These are phyloP conservation scores for Vicia faba DNA, from an alignment of 306 rosid genomes.

Conservation along the genomic window DNA sequence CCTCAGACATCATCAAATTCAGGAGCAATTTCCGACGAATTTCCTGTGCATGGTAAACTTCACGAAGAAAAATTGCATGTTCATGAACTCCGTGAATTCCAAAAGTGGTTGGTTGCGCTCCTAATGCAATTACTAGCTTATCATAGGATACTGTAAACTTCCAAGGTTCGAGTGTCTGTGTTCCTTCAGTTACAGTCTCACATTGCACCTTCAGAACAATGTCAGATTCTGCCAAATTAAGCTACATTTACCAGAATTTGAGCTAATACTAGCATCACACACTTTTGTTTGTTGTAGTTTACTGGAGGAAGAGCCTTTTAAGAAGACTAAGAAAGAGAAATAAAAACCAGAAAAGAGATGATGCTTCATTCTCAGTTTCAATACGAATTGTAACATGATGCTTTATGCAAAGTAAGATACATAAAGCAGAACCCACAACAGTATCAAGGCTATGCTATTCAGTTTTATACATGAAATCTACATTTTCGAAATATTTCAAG, in stretches of 20 bases:
- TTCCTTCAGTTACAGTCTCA: conserved; percentile 72
- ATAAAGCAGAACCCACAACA: neutral
- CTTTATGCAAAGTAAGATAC: neutral
- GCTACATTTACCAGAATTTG: conserved; percentile 27
- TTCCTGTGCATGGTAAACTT: conserved; percentile 96
- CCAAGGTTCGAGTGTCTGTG: conserved; percentile 70
- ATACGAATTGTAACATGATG: neutral
- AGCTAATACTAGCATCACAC: conserved; percentile 28
- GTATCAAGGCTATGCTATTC: neutral
- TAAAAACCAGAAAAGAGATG: neutral
- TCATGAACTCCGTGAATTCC: conserved; percentile 87
- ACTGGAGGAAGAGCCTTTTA: conserved; percentile 5
- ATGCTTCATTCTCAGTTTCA: neutral
- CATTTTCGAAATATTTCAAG: neutral
- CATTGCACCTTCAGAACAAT: conserved; percentile 76
- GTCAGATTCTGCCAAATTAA: conserved; percentile 34
- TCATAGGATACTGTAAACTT: conserved; percentile 77
- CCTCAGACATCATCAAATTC: conserved; percentile 85
- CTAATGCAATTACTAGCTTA: conserved; percentile 83
- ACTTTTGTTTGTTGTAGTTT: conserved; percentile 4
- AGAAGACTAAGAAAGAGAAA: neutral
- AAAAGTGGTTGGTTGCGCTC: conserved; percentile 81
- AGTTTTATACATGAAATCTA: neutral
- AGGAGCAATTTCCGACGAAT: conserved; percentile 91
- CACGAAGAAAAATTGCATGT: conserved; percentile 89